Conservation (phyloP, 2,329 filamentous ascomycete genomes). For the Atkinsonella texensis region DNA sequence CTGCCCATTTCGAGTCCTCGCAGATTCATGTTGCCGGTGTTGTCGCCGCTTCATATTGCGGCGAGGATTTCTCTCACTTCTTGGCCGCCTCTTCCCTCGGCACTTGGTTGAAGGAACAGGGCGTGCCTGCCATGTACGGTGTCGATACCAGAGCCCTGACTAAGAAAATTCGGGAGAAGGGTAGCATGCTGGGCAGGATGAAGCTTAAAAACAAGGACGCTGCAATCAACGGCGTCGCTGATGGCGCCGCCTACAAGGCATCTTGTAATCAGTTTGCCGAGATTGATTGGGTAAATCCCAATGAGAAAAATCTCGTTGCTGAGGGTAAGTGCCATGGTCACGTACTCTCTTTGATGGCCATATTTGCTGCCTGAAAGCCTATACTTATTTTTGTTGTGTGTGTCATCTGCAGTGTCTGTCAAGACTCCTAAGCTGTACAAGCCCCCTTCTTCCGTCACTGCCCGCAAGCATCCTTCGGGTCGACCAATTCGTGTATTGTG, state of each 20-base stretch:
- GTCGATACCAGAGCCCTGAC: conserved; percentile 90
- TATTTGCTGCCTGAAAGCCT: conserved; percentile 11
- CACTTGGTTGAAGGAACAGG: conserved; percentile 92
- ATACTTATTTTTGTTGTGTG: conserved; percentile 21
- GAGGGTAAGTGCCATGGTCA: conserved; percentile 58
- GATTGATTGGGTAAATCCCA: conserved; percentile 84
- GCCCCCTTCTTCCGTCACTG: conserved; percentile 56
- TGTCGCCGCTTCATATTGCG: conserved; percentile 81
- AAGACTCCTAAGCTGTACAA: conserved; percentile 76
- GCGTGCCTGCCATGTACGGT: conserved; percentile 84
- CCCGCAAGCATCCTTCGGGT: conserved; percentile 78
- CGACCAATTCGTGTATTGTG: conserved; percentile 79
- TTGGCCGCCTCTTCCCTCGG: conserved; percentile 83
- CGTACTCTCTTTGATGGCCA: conserved; percentile 8
- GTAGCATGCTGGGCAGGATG: conserved; percentile 92
- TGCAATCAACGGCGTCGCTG: conserved; percentile 30
- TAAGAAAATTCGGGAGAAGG: conserved; percentile 85
- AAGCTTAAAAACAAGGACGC: conserved; percentile 48
- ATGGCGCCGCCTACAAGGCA: conserved; percentile 17
- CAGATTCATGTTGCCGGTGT: conserved; percentile 91
- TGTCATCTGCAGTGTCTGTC: conserved; percentile 60
- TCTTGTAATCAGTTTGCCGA: conserved; percentile 51
- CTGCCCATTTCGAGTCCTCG: conserved; percentile 84
- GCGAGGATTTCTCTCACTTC: conserved; percentile 92
- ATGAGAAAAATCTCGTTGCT: conserved; percentile 81